Evolutionary conservation across 148 eudicot genomes (phyloP).

Genomic region (Limonium bicolor): DNA sequence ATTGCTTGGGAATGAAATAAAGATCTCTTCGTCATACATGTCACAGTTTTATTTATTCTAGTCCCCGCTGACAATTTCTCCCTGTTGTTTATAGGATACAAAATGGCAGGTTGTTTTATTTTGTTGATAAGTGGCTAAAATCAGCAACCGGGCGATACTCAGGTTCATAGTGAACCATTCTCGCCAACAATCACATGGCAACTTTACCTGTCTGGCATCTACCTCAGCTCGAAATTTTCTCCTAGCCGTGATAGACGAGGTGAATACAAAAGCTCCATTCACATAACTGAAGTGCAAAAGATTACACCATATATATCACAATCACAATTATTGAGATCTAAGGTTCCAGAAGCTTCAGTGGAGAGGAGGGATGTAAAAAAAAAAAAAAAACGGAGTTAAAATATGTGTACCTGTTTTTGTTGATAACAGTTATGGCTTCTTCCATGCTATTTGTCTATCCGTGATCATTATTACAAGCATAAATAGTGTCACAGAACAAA

Average conservation of each 20-base stretch:
- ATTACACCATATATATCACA: neutral
- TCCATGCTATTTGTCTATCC: conserved; percentile 28
- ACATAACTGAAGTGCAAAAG: conserved; percentile 6
- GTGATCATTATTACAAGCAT: neutral
- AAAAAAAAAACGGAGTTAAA: neutral
- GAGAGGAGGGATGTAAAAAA: neutral
- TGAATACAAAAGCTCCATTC: conserved; percentile 28
- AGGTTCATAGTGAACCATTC: too few relatives aligned
- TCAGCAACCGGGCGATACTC: neutral
- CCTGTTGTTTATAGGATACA: too few relatives aligned
- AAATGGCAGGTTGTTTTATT: too few relatives aligned
- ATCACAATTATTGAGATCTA: neutral
- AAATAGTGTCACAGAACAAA: neutral
- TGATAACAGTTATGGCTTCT: conserved; percentile 25
- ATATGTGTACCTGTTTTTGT: conserved; percentile 16
- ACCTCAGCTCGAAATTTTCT: conserved; percentile 28
- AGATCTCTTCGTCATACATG: too few relatives aligned
- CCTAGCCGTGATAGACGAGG: conserved; percentile 20
- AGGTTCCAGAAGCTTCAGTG: neutral
- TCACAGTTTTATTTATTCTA: too few relatives aligned
- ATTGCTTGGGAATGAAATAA: too few relatives aligned
- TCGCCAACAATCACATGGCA: neutral
- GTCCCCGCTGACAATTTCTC: too few relatives aligned
- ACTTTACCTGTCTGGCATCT: conserved; percentile 22
- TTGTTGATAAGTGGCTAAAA: conserved; percentile 3